Evolutionary conservation across 345 rosid genomes (phyloP).

Genomic region (Atalantia buxifolia): DNA sequence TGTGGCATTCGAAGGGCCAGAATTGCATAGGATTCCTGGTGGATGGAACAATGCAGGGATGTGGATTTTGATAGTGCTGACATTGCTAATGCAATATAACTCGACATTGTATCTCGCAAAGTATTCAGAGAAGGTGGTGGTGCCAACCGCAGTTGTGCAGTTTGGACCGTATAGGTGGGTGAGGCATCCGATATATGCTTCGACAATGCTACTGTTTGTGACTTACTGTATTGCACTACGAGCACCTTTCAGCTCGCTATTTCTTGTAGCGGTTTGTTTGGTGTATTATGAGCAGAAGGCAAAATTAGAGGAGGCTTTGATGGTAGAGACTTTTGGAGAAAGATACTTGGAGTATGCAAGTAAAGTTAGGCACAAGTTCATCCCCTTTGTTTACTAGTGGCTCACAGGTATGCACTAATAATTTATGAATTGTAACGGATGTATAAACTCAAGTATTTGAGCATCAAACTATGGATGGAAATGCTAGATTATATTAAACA

Average conservation of each 20-base stretch:
- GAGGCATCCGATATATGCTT: constrained; percentile 74
- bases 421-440: constrained; percentile 18
- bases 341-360: constrained; percentile 56
- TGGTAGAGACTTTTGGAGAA: constrained; percentile 77
- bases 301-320: constrained; percentile 63
- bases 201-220: constrained; percentile 64
- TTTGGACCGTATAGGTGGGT: constrained; percentile 93
- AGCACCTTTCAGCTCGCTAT: constrained; percentile 70
- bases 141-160: constrained; percentile 76
- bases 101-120: constrained; percentile 82
- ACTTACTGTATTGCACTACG: constrained; percentile 62
- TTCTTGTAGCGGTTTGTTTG: constrained; percentile 59
- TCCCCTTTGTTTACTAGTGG: constrained; percentile 70
- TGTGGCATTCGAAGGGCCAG: constrained; percentile 90
- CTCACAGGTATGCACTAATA: constrained; percentile 37
- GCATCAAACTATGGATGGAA: background rate
- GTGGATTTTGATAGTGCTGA: constrained; percentile 61
- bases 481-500: background rate
- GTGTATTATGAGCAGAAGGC: constrained; percentile 70
- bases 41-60: constrained; percentile 68
- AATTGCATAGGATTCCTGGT: constrained; percentile 68
- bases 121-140: constrained; percentile 78
- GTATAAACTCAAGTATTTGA: constrained; percentile 13
- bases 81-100: constrained; percentile 71
- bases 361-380: constrained; percentile 73